phyloP scores from a whole-genome alignment of 2,329 filamentous ascomycete species.

The Fusarium chaquense region DNA sequence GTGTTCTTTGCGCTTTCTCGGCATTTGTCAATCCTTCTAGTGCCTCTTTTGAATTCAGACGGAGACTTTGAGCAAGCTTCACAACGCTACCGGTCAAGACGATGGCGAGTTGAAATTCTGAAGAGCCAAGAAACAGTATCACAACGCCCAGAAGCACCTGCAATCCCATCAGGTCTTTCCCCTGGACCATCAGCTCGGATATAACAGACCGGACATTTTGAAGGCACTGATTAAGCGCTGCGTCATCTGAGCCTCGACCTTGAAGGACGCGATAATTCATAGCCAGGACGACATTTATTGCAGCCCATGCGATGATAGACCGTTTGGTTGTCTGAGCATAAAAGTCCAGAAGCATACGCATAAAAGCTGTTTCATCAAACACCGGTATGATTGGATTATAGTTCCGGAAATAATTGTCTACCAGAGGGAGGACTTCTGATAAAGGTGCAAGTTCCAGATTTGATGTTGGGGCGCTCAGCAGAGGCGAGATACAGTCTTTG shows the following conservation, averaged over 20 bases:
- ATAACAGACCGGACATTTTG: constrained; percentile 50
- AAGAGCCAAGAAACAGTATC: constrained; percentile 50
- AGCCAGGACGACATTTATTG: constrained; percentile 53
- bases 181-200: constrained; percentile 49
- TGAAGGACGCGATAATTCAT: constrained; percentile 47
- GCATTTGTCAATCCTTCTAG: neutral
- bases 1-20: constrained; percentile 44
- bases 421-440: constrained; percentile 33
- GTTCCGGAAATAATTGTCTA: constrained; percentile 41
- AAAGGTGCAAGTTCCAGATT: constrained; percentile 32
- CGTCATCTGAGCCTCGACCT: constrained; percentile 33
- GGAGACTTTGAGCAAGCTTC: constrained; percentile 50
- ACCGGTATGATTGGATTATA: constrained; percentile 48
- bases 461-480: neutral
- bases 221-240: constrained; percentile 44
- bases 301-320: constrained; percentile 47
- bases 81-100: constrained; percentile 52
- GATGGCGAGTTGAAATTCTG: constrained; percentile 49
- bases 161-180: constrained; percentile 49
- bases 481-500: neutral
- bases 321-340: constrained; percentile 42
- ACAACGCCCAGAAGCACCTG: constrained; percentile 53
- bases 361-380: constrained; percentile 52
- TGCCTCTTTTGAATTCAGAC: constrained; percentile 47
- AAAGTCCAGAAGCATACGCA: constrained; percentile 51